Evolutionary conservation across 2,329 filamentous ascomycete species (phyloP), one percentile per base, ranked within the genome.

Genomic region (Verticillium dahliae): DNA sequence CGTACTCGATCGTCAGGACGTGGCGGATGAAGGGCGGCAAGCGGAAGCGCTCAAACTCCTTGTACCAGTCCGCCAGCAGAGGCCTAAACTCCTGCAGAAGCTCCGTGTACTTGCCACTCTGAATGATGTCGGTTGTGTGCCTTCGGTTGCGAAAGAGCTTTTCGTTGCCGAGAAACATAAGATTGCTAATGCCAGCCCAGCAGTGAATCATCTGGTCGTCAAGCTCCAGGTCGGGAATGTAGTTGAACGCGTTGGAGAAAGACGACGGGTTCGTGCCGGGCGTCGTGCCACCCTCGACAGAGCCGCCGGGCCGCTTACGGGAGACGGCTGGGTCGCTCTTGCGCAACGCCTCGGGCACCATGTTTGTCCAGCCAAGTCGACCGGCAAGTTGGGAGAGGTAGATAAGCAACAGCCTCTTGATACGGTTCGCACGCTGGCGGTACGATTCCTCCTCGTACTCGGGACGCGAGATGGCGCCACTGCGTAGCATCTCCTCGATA

Each of bases 341-440:
- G 54, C 85, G 79, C 15, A 88, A 75, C 67, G 82, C 81, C 68
- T 88, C 85, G 2, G 93, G 92, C 2, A 97, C 88, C 91, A 97
- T 97, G 59, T 91, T 96, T 0, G 92, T 96, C 80, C 96, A 91
- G 1, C 92, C 93, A 11, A 99, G 83, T 18, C 95, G 87, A 18
- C 94, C 95, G 64, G 92, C 94, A n/a, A 96, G 89, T 74, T 98
- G 93, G 1, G 91, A 94, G 50, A 96, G 86, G 72, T 98, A 98
- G 63, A 97, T 92, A 61, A 97, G 81, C 7, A 99, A 84, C 6
- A 98, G 79, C 50, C 93, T 86, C 69, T 94, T 92, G 69, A 97
- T 90, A 63, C 94, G 90, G 67, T 85, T 85, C 52, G 90, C 90
- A 55, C 93, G 85, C 61, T 91, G 85, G 35, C 91, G 87, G 68